Conservation (phyloP, 306 rosid species). For the Erythrophleum fordii region DNA sequence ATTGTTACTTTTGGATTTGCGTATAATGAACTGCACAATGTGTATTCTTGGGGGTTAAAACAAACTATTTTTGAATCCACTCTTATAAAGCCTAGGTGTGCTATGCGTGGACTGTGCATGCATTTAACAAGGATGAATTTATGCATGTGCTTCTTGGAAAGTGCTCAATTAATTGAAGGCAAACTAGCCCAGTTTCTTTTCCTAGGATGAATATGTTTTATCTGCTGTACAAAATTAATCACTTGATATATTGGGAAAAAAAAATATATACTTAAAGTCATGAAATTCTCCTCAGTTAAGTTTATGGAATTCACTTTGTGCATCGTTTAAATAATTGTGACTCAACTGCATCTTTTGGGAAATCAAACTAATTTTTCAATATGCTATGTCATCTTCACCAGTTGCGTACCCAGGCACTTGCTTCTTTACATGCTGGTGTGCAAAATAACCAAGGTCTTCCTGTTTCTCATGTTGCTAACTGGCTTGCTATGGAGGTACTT, state of each 20-base stretch:
- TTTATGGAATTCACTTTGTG: conserved; percentile 32
- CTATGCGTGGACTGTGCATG: conserved; percentile 20
- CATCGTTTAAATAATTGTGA: conserved; percentile 24
- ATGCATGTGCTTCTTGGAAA: conserved; percentile 26
- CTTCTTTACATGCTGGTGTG: conserved; percentile 88
- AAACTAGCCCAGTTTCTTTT: conserved; percentile 16
- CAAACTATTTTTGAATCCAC: conserved; percentile 26
- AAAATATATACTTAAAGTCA: conserved; percentile 16
- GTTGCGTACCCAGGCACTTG: conserved; percentile 96
- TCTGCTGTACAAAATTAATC: conserved; percentile 16
- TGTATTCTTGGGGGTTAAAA: not conserved
- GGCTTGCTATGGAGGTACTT: conserved; percentile 97
- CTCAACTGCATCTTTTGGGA: conserved; percentile 17
- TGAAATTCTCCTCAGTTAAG: conserved; percentile 10
- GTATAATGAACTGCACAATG: not conserved
- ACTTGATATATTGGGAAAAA: not conserved
- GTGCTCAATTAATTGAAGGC: conserved; percentile 23
- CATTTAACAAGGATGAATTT: conserved; percentile 29
- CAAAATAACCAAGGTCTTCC: conserved; percentile 95
- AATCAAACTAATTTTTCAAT: conserved; percentile 18
- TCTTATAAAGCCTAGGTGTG: conserved; percentile 27
- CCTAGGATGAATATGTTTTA: conserved; percentile 4
- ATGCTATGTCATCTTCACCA: conserved; percentile 50
- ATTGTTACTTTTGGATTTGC: conserved; percentile 35
- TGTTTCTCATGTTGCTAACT: conserved; percentile 67